A percentile compares a stretch with the other conserved stretches of the same genome.
These are phyloP conservation scores for Neurospora terricola DNA, from an alignment of 495 filamentous ascomycete species.

Conservation along the genomic window DNA sequence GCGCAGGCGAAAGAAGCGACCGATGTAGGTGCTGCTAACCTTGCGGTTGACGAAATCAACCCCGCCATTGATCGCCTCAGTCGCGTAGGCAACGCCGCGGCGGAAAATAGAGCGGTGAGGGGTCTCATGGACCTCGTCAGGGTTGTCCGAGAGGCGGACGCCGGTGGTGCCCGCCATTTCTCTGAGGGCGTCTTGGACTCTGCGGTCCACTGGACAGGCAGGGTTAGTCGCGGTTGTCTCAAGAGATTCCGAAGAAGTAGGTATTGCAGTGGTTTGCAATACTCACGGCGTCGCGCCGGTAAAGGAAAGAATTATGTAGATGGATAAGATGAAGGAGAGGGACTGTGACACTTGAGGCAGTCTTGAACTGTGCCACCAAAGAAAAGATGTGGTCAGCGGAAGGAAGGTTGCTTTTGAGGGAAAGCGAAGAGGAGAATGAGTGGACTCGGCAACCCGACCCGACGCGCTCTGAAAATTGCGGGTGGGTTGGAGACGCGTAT, in stretches of 20 bases:
- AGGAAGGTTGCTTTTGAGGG: not conserved
- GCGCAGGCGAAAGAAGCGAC: constrained; percentile 61
- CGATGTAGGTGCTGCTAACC: constrained; percentile 43
- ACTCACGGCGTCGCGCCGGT: not conserved
- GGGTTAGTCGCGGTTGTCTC: not conserved
- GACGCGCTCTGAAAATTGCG: not conserved
- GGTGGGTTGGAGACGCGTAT: not conserved
- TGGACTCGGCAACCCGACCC: not conserved
- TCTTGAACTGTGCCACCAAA: not conserved
- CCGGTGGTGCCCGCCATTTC: not conserved
- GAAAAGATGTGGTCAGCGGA: not conserved
- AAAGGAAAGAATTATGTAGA: not conserved
- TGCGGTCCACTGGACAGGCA: not conserved
- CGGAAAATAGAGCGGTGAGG: not conserved
- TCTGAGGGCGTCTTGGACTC: not conserved
- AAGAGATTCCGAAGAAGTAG: not conserved
- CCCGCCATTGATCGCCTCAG: not conserved
- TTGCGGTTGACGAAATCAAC: constrained; percentile 1
- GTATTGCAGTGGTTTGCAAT: not conserved
- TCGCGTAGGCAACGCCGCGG: not conserved
- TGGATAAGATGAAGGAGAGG: not conserved
- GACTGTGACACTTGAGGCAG: not conserved
- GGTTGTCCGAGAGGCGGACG: not conserved
- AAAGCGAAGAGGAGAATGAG: not conserved
- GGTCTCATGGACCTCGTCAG: not conserved